A percentile compares a stretch with the other conserved stretches of the same genome.
These are phyloP conservation scores for Kodamaea plutei DNA, from an alignment of 1,139 yeast species.

Conservation along the genomic window DNA sequence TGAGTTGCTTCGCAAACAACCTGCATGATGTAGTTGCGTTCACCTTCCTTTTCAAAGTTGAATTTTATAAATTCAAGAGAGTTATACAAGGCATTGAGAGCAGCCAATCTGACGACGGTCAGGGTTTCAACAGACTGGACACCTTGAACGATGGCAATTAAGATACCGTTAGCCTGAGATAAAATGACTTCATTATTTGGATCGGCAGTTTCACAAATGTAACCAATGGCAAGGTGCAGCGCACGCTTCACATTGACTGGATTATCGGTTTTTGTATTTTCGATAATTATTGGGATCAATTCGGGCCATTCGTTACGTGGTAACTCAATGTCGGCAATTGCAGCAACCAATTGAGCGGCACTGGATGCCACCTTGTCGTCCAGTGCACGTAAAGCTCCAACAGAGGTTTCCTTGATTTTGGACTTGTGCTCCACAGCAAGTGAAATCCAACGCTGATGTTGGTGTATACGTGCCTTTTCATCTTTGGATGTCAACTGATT, in stretches of 20 bases:
- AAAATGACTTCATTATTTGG: constrained; percentile 77
- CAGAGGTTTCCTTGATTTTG: constrained; percentile 64
- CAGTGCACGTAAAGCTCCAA: constrained; percentile 59
- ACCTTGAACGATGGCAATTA: constrained; percentile 95
- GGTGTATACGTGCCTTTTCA: constrained; percentile 43
- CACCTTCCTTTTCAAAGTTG: constrained; percentile 90
- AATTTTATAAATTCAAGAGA: constrained; percentile 84
- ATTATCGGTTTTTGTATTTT: constrained; percentile 75
- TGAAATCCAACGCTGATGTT: constrained; percentile 59
- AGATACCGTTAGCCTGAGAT: constrained; percentile 83
- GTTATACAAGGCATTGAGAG: constrained; percentile 85
- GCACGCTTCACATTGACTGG: constrained; percentile 81
- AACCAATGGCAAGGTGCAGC: constrained; percentile 85
- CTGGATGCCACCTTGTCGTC: constrained; percentile 81
- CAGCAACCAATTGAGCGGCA: constrained; percentile 92
- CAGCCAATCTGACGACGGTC: constrained; percentile 75
- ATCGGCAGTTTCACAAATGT: constrained; percentile 92
- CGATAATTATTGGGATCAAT: constrained; percentile 75
- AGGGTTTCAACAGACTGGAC: constrained; percentile 82
- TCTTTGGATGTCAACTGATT: constrained; percentile 85
- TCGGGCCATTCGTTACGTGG: constrained; percentile 89
- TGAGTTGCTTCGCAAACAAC: constrained; percentile 98
- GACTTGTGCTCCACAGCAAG: constrained; percentile 53
- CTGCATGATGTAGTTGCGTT: constrained; percentile 95
- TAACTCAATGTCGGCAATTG: constrained; percentile 91